Percentiles rank a stretch among this genome's conserved stretches.
Conservation (phyloP, 2,329 filamentous ascomycete genomes). For the Diaporthe sp. region DNA sequence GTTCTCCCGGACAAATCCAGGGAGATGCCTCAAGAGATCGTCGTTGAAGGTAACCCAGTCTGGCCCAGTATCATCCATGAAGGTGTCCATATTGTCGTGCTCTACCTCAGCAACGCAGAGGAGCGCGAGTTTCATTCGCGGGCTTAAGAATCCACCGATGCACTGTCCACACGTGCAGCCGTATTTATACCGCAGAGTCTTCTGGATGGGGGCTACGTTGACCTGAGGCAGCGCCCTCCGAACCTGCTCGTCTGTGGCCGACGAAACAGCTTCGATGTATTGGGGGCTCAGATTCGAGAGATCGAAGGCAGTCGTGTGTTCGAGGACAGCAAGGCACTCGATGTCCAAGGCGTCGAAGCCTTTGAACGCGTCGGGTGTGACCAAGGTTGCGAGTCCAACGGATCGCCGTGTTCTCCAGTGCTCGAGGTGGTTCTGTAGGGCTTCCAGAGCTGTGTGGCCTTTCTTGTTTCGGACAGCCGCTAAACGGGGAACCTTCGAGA, state of each 20-base stretch:
- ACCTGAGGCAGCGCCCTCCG: background rate
- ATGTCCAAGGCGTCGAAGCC: background rate
- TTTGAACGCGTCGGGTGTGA: background rate
- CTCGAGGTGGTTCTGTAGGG: background rate
- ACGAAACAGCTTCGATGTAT: background rate
- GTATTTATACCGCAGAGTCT: constrained; percentile 48
- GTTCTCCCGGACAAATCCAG: background rate
- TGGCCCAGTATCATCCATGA: background rate
- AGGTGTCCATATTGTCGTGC: constrained; percentile 45
- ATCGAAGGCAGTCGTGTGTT: background rate
- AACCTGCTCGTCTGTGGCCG: background rate
- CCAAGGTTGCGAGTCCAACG: fast-evolving
- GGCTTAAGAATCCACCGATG: constrained; percentile 53
- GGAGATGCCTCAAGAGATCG: background rate
- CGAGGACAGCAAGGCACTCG: background rate
- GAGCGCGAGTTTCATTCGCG: constrained; percentile 52
- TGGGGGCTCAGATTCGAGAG: background rate
- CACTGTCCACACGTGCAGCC: constrained; percentile 56
- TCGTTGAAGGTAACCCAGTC: background rate
- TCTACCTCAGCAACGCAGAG: constrained; percentile 45
- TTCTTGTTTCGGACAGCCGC: background rate
- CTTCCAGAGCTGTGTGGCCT: background rate
- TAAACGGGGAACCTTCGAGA: background rate
- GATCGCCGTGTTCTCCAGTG: background rate
- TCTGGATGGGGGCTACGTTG: constrained; percentile 26